A percentile compares a stretch with the other conserved stretches of the same genome.
These are phyloP conservation scores for Marchantia polymorpha DNA, from an alignment of 225 moss, liverwort and hornwort species.

Conservation along the genomic window DNA sequence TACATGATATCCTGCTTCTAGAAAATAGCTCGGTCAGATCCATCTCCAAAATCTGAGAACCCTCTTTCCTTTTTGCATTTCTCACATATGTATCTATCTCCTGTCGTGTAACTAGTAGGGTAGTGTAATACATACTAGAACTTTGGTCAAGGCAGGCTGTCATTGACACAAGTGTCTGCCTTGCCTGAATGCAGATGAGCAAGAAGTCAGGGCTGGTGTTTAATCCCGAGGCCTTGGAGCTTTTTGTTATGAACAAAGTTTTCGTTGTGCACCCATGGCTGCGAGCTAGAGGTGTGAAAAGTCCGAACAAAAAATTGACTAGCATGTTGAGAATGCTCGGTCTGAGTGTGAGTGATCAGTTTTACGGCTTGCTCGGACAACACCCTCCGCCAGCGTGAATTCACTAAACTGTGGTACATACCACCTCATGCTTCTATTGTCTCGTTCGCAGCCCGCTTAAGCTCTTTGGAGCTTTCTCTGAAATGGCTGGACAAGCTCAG, in stretches of 20 bases:
- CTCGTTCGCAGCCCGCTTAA: no score
- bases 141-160: no score
- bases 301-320: constrained; percentile 62
- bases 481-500: no score
- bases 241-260: constrained; percentile 88
- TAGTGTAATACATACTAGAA: no score
- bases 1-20: neutral
- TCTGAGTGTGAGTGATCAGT: constrained; percentile 61
- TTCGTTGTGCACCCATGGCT: constrained; percentile 82
- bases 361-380: constrained; percentile 62
- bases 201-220: constrained; percentile 78
- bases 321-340: constrained; percentile 92
- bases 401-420: no score
- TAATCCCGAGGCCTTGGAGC: constrained; percentile 93
- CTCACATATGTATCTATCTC: no score
- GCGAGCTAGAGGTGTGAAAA: constrained; percentile 57
- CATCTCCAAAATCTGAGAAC: neutral
- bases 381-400: constrained; percentile 43
- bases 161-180: neutral
- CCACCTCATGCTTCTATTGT: no score
- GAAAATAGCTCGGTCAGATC: neutral
- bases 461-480: no score
- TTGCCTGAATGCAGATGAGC: constrained; percentile 62
- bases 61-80: no score
- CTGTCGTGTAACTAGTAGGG: no score